Evolutionary conservation across 495 filamentous ascomycete species (phyloP).

Genomic region (Penicillium ucsense): DNA sequence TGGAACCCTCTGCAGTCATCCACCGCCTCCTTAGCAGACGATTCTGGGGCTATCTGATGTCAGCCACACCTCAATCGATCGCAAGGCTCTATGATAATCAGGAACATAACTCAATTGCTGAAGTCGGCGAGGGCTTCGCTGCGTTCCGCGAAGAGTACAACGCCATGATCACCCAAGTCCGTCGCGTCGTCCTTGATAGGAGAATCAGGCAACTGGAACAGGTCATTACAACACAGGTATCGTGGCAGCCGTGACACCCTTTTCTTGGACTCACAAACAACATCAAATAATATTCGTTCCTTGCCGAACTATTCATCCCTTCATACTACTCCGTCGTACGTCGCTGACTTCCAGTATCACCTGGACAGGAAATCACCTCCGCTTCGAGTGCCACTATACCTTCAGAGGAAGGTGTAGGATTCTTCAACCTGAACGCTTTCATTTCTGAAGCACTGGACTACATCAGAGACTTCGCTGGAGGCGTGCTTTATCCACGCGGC

Average conservation of each 20-base stretch:
- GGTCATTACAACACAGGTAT: too few species aligned
- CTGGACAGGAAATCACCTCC: too few species aligned
- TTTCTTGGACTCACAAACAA: too few species aligned
- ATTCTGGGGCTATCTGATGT: conserved; percentile 21
- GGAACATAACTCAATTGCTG: conserved; percentile 2
- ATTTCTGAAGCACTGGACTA: conserved; percentile 9
- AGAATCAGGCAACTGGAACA: conserved; percentile 2
- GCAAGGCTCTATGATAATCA: background rate
- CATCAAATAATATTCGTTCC: too few species aligned
- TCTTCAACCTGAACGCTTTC: conserved; percentile 2
- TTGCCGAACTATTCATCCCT: too few species aligned
- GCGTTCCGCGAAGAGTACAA: conserved; percentile 7
- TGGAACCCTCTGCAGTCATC: conserved; percentile 3
- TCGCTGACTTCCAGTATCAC: too few species aligned
- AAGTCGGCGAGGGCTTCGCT: conserved; percentile 5
- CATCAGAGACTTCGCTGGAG: conserved; percentile 6
- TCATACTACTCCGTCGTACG: too few species aligned
- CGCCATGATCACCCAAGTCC: conserved; percentile 3
- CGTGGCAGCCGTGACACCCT: too few species aligned
- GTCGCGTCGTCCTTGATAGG: background rate
- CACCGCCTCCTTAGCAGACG: conserved; percentile 24
- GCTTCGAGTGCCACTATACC: background rate
- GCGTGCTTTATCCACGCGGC: conserved; percentile 9
- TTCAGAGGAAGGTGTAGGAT: background rate
- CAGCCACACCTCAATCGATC: background rate